A percentile compares a stretch with the other conserved stretches of the same genome.
Evolutionary conservation across 495 filamentous ascomycete species (phyloP).

Genomic region (Astrothelium macrocarpum): DNA sequence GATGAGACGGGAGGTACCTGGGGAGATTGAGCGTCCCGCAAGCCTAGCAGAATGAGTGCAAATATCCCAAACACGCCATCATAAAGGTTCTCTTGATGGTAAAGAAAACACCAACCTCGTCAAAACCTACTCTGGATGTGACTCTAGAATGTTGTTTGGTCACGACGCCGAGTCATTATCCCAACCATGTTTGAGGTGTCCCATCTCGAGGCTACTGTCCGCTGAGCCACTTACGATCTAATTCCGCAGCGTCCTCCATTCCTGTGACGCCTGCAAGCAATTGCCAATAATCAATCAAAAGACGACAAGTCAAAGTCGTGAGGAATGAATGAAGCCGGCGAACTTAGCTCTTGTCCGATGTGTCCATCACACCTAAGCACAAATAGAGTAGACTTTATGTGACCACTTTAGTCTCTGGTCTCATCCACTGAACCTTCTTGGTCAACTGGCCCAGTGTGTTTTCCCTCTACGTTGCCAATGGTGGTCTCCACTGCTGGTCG

Average conservation of each 20-base stretch:
- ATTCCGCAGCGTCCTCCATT: background rate
- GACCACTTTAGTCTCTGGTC: background rate
- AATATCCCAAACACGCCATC: background rate
- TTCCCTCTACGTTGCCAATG: background rate
- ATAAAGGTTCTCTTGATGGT: background rate
- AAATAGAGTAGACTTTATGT: background rate
- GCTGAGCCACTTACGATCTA: background rate
- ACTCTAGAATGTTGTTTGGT: background rate
- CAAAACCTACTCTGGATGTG: background rate
- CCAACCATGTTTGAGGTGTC: background rate
- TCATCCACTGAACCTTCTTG: background rate
- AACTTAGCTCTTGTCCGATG: background rate
- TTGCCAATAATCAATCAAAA: background rate
- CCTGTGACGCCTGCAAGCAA: background rate
- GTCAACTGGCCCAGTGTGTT: background rate
- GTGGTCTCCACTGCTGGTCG: background rate
- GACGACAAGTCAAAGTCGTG: background rate
- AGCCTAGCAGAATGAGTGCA: no score
- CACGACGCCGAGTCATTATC: background rate
- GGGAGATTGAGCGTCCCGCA: no score
- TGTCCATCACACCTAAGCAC: background rate
- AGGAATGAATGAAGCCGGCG: background rate
- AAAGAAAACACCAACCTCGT: slow-evolving; percentile 1
- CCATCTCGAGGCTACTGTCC: background rate
- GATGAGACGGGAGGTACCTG: no score